Conservation (phyloP, 129 eudicot species). For the Mikania micrantha region DNA sequence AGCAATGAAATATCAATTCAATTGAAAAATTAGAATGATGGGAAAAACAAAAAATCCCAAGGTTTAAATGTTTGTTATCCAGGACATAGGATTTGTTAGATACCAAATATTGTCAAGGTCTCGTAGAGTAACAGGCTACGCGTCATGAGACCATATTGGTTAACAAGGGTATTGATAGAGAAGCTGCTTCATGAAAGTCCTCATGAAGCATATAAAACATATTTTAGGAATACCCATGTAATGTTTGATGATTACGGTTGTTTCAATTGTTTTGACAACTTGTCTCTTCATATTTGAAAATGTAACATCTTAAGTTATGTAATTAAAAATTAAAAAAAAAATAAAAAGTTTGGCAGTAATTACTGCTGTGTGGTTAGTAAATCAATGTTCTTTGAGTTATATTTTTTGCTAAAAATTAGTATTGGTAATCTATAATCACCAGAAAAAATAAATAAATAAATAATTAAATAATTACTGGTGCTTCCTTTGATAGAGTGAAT, state of each 20-base stretch:
- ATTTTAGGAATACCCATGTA: constrained; percentile 17
- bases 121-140: no score
- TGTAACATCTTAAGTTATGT: neutral
- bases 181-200: no score
- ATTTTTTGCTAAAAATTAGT: constrained; percentile 19
- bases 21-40: no score
- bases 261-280: neutral
- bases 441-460: constrained; percentile 3
- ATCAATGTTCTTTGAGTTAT: constrained; percentile 10
- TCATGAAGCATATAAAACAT: constrained; percentile 10
- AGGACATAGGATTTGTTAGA: no score
- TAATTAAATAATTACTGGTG: constrained; percentile 49
- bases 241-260: constrained; percentile 14
- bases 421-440: constrained; percentile 1
- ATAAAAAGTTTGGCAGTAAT: constrained; percentile 1
- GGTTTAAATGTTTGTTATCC: no score
- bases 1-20: no score
- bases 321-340: no score
- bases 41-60: no score
- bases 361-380: constrained; percentile 18
- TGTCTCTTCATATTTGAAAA: neutral
- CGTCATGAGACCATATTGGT: no score
- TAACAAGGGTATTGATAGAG: no score
- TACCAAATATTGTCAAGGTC: no score
- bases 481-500: constrained; percentile 80